These are phyloP conservation scores for Diospyros lotus DNA, from an alignment of 148 eudicot genomes.

Conservation along the genomic window DNA sequence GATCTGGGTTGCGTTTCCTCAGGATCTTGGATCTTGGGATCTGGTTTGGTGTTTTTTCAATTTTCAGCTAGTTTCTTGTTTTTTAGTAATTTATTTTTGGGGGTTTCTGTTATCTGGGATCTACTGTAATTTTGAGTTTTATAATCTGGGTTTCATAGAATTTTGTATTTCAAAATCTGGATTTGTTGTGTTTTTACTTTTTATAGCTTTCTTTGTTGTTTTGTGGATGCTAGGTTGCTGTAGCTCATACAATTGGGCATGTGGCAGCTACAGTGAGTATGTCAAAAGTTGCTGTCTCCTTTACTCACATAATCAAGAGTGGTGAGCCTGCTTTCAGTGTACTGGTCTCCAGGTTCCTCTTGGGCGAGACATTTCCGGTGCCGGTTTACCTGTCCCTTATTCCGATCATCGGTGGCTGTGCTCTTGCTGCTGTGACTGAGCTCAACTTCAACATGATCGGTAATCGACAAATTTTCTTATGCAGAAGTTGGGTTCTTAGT, in stretches of 20 bases:
- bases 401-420: constrained; percentile 95
- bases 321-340: constrained; percentile 98
- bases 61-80: neutral
- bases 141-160: neutral
- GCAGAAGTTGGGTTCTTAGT: neutral
- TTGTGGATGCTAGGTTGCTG: constrained; percentile 60
- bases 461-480: constrained; percentile 18
- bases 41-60: neutral
- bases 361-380: constrained; percentile 78
- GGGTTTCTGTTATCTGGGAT: no score
- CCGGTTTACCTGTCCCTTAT: constrained; percentile 79
- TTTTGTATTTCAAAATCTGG: neutral
- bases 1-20: neutral
- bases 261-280: constrained; percentile 98
- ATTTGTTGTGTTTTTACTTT: constrained; percentile 1
- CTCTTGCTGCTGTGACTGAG: constrained; percentile 86
- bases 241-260: constrained; percentile 96
- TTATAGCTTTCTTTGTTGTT: neutral
- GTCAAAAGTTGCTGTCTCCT: constrained; percentile 97
- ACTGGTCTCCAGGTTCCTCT: constrained; percentile 72
- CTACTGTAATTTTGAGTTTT: constrained; percentile 5
- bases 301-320: constrained; percentile 95
- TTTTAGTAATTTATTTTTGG: no score
- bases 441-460: constrained; percentile 95
- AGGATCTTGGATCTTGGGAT: neutral